Percentiles rank a stretch among this genome's conserved stretches.
Evolutionary conservation across 257 asterid species (phyloP).

Genomic region (Capsicum baccatum): DNA sequence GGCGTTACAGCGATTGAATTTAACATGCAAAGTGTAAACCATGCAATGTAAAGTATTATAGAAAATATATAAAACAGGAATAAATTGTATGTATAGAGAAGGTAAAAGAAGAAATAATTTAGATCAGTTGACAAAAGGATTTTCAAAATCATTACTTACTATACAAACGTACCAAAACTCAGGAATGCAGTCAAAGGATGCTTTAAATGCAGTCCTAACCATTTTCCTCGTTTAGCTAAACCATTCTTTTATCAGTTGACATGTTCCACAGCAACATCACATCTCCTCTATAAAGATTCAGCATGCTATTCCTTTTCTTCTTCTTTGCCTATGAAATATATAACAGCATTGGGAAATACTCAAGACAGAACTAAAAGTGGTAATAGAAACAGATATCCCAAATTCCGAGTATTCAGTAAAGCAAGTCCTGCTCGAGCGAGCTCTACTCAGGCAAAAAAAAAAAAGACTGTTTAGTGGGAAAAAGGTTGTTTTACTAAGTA

Average conservation of each 20-base stretch:
- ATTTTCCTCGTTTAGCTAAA: conserved; percentile 17
- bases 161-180: background rate
- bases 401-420: background rate
- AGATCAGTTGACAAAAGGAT: background rate
- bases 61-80: background rate
- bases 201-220: conserved; percentile 29
- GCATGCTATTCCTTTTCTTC: background rate
- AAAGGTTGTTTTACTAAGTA: background rate
- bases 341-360: background rate
- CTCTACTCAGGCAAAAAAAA: background rate
- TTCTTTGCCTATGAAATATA: background rate
- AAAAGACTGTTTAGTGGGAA: background rate
- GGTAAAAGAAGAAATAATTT: background rate
- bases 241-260: background rate
- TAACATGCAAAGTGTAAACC: background rate
- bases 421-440: background rate
- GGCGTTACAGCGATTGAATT: background rate
- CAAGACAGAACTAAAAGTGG: background rate
- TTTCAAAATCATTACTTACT: background rate
- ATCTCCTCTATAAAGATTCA: background rate
- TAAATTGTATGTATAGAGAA: background rate
- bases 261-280: background rate
- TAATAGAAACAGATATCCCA: background rate
- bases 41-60: background rate
- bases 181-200: background rate